These are phyloP conservation scores for Hyaloscypha bicolor DNA, from an alignment of 495 filamentous ascomycete species.

Conservation along the genomic window DNA sequence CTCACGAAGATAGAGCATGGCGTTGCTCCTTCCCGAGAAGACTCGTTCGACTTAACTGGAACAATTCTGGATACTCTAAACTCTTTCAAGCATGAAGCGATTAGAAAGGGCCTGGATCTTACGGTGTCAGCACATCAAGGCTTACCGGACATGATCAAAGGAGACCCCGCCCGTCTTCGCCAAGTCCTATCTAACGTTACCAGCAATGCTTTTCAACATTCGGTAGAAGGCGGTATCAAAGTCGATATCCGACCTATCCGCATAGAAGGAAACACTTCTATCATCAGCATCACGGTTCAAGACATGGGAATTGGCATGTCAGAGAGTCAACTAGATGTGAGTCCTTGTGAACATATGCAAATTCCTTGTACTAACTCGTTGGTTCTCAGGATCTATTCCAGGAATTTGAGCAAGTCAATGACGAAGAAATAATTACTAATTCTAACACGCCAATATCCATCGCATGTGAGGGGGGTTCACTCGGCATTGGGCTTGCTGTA, in stretches of 20 bases:
- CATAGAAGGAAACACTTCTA: constrained; percentile 34
- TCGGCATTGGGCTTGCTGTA: constrained; percentile 84
- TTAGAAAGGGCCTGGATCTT: constrained; percentile 72
- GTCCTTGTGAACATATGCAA: background rate
- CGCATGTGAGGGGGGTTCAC: constrained; percentile 32
- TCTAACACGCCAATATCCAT: constrained; percentile 31
- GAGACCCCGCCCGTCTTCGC: constrained; percentile 78
- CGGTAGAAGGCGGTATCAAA: constrained; percentile 63
- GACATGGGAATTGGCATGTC: constrained; percentile 86
- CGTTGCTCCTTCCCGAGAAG: constrained; percentile 74
- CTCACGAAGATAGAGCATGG: constrained; percentile 89
- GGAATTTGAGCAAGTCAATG: constrained; percentile 81
- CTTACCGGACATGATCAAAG: constrained; percentile 72
- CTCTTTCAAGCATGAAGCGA: constrained; percentile 71
- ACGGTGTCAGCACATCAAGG: constrained; percentile 66
- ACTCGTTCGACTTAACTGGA: constrained; percentile 70
- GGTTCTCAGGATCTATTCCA: constrained; percentile 58
- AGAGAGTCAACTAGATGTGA: constrained; percentile 64
- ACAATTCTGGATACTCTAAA: constrained; percentile 76
- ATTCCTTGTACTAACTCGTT: background rate
- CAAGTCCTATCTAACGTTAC: constrained; percentile 82
- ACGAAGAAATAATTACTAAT: constrained; percentile 32
- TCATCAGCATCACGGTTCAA: constrained; percentile 72
- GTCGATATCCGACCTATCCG: constrained; percentile 63
- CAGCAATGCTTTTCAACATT: constrained; percentile 86